A percentile compares a stretch with the other conserved stretches of the same genome.
Conservation (phyloP, 805 yeast genomes). For the Isabelozyma rhagii region DNA sequence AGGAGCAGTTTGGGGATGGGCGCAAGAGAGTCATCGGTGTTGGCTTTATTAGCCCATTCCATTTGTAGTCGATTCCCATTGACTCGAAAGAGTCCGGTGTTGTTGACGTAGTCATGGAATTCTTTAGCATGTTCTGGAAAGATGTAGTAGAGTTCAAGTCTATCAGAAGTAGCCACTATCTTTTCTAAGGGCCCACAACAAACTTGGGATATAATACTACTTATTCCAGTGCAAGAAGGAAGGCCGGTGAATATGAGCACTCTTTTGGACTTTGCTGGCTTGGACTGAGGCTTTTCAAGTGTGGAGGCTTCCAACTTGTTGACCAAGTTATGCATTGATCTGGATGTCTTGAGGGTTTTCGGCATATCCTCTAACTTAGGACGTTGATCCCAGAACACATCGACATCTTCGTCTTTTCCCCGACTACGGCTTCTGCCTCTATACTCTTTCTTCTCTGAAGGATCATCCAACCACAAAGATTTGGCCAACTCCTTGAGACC, state of each 20-base stretch:
- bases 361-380: background rate
- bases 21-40: slow-evolving; percentile 16
- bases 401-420: background rate
- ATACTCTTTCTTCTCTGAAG: background rate
- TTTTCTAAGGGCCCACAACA: slow-evolving; percentile 71
- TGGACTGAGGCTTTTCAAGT: background rate
- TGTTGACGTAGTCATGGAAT: slow-evolving; percentile 48
- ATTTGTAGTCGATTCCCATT: slow-evolving; percentile 54
- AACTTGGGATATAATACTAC: slow-evolving; percentile 50
- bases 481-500: background rate
- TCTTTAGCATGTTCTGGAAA: slow-evolving; percentile 50
- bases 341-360: background rate
- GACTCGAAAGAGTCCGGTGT: slow-evolving; percentile 52
- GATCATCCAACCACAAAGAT: background rate
- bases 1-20: slow-evolving; percentile 18
- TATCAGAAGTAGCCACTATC: slow-evolving; percentile 20
- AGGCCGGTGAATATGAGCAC: slow-evolving; percentile 34
- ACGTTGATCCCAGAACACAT: background rate
- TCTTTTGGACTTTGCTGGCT: background rate
- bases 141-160: slow-evolving; percentile 49
- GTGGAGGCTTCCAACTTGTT: background rate
- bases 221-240: slow-evolving; percentile 43
- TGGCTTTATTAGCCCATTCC: slow-evolving; percentile 40
- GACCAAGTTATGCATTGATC: background rate
- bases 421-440: background rate